phyloP scores from a whole-genome alignment of 2,329 filamentous ascomycete species.

The Ceratocystis papillata region DNA sequence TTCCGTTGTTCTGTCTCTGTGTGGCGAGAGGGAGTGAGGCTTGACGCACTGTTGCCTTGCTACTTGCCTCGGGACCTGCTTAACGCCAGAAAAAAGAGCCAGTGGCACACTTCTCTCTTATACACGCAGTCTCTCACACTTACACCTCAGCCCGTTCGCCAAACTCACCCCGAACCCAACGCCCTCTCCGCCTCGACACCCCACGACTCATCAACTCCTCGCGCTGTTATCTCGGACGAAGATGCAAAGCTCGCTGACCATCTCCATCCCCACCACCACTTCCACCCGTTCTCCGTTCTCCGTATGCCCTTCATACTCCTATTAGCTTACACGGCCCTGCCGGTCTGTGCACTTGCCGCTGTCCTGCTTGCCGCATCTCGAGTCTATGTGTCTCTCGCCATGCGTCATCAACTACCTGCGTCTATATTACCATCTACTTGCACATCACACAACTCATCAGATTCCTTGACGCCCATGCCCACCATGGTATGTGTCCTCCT shows the following conservation, averaged over 20 bases:
- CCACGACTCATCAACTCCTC: not conserved
- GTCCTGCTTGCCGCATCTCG: not conserved
- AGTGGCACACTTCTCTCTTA: no score
- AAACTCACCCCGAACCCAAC: not conserved
- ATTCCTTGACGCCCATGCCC: not conserved
- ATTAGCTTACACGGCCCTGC: not conserved
- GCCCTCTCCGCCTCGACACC: not conserved
- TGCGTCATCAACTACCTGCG: not conserved
- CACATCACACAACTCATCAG: not conserved
- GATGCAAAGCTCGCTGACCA: constrained; percentile 1
- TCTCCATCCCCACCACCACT: not conserved
- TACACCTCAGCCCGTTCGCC: not conserved
- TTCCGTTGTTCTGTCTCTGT: not conserved
- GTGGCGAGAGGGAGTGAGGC: no score
- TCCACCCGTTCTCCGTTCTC: not conserved
- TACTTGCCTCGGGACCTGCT: no score
- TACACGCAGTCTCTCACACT: no score
- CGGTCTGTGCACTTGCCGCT: not conserved
- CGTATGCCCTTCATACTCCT: not conserved
- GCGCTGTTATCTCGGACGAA: not conserved
- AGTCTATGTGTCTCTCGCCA: not conserved
- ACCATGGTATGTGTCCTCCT: not conserved
- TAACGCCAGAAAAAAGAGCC: no score
- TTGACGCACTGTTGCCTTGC: no score
- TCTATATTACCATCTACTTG: not conserved